Evolutionary conservation across 306 rosid genomes (phyloP), one percentile per base, ranked within the genome.

Genomic region (Heteromeles arbutifolia): DNA sequence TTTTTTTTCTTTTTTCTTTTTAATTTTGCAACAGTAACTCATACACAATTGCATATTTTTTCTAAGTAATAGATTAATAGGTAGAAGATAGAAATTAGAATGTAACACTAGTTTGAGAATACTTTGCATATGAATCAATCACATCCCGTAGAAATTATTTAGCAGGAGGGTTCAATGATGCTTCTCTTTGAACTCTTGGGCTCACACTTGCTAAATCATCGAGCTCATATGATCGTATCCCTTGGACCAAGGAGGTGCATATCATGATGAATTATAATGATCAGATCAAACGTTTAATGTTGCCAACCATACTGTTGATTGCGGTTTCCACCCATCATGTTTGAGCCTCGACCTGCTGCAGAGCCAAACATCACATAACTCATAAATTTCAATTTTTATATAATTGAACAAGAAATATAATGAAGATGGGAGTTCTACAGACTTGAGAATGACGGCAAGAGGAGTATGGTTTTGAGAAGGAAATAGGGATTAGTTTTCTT

Each of bases 231-330:
- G 48, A 43, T 43, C 15, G 6, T 43, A 43, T 52, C 52, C 54
- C 26, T 25, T 50, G 48, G 19, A 58, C 11, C 67, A 3, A 73
- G 67, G 52, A 62, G 39, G 22, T 72, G 25, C 18, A 72, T 37
- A 26, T 58, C 65, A 32, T 8, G 9, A n/a, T 11, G 19, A 56
- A 32, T 32, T 56, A 14, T 39, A 22, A 57, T 32, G 17, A 57
- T 39, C 37, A 34, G 53, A 37, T 24, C 44, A 14, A 34, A 43
- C 0, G 4, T 32, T 48, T 70, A 79, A 6, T 71, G 82, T 57
- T 82, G 86, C 84, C 88, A 85, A 34, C 80, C 82, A 70, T 85
- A 85, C 69, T 85, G 84, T 25, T 79, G 88, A 78, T 77, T 85
- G 28, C 82, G 86, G 68, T 65, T 79, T 75, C 86, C 84, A 21